Base-by-base conservation (phyloP, 164 flowering plant genomes). In the Warburgia ugandensis region DNA sequence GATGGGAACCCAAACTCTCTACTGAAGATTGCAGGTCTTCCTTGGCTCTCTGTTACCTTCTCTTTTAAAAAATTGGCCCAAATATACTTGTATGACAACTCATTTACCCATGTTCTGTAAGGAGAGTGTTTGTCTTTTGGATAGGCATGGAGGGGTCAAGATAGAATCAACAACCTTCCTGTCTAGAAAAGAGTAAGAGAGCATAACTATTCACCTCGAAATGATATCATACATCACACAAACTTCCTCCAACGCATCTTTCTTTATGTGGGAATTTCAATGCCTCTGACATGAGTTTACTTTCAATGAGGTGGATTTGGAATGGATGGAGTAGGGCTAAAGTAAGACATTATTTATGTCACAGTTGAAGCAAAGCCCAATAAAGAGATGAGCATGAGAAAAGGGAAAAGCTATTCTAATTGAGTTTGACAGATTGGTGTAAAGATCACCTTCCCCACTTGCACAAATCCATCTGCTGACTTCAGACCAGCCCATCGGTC, bases 201-300 rank as follows among this genome's bases (percentile, higher is more conserved):
- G 40, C 49, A 45, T 14, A 12, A 60, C 45, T 53, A 57, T 55
- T 60, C 60, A 57, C 54, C 58, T 64, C 51, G 48, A 68, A 64
- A 71, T 57, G 68, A 67, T 67, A 54, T 67, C 64, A 44, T 21
- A 32, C 40, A 39, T 31, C 36, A 20, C 14, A n/a, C n/a, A n/a
- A 2, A 14, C 29, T 6, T 20, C 35, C 30, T 20, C 36, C 33
- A 53, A 45, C 45, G 59, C 25, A 29, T 8, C 22, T 50, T 50
- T 35, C 61, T 54, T 60, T 59, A 25, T 58, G 68, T 62, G 68
- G 66, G 75, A 65, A 62, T 74, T 64, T 65, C 68, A 65, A 73
- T 70, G 75, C 56, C 48, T 55, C 58, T 58, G 61, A 56, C 50
- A 64, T 72, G 59, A 54, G 54, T 48, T 55, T 52, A 17, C 44